A percentile compares a stretch with the other conserved stretches of the same genome.
These are phyloP conservation scores for Cucumis melo DNA, from an alignment of 306 rosid species.

Conservation along the genomic window DNA sequence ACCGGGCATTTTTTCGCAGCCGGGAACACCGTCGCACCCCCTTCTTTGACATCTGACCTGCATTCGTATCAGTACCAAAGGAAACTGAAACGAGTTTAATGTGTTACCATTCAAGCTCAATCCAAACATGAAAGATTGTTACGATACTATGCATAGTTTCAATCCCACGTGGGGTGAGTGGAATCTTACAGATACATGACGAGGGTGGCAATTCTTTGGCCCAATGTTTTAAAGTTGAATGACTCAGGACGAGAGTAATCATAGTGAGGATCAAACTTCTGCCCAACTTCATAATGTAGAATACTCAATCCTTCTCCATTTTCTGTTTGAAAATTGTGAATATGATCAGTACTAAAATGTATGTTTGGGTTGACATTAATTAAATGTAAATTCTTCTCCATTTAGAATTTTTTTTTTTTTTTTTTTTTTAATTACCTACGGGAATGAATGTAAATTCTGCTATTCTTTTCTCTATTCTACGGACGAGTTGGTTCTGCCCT, in stretches of 20 bases:
- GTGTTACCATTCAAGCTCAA: too few species aligned
- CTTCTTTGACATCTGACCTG: conserved; percentile 75
- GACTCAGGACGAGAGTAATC: conserved; percentile 62
- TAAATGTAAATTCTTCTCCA: too few species aligned
- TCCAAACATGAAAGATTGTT: too few species aligned
- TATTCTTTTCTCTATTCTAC: conserved; percentile 59
- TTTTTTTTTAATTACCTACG: conserved; percentile 25
- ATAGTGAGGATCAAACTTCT: conserved; percentile 62
- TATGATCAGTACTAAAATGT: neutral
- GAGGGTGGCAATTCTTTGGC: conserved; percentile 72
- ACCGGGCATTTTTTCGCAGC: conserved; percentile 48
- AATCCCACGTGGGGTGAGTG: too few species aligned
- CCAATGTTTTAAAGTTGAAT: conserved; percentile 55
- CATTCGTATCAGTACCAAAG: neutral
- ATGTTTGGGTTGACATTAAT: too few species aligned
- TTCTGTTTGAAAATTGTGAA: conserved; percentile 1
- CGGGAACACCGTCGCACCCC: conserved; percentile 82
- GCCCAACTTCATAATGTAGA: conserved; percentile 84
- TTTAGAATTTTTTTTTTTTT: too few species aligned
- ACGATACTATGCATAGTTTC: too few species aligned
- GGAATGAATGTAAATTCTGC: conserved; percentile 82
- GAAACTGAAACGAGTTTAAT: too few species aligned
- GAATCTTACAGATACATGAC: conserved; percentile 47
- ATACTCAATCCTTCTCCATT: conserved; percentile 80
- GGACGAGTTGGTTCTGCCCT: conserved; percentile 50